Percentiles rank a stretch among this genome's conserved stretches.
These are phyloP conservation scores for Lentithecium fluviatile DNA, from an alignment of 495 filamentous ascomycete genomes.

Conservation along the genomic window DNA sequence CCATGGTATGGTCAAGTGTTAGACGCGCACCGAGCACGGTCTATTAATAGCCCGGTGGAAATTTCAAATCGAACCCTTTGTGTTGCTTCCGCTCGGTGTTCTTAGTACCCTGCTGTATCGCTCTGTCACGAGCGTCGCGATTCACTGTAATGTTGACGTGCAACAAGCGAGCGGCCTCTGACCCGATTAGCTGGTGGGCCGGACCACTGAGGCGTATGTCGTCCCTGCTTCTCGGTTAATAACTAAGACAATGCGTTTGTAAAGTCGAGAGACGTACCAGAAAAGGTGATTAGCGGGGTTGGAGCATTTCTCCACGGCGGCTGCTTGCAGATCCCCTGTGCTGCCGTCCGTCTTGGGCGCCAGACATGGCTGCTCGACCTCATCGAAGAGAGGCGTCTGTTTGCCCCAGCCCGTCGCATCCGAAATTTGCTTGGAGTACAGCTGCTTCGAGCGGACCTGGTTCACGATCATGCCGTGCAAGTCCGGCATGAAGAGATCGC, in stretches of 20 bases:
- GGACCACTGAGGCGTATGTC: slow-evolving; percentile 25
- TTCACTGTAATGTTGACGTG: slow-evolving; percentile 25
- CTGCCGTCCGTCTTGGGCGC: slow-evolving; percentile 1
- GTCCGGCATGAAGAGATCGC: slow-evolving; percentile 31
- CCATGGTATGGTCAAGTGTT: slow-evolving; percentile 17
- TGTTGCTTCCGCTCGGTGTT: slow-evolving; percentile 1
- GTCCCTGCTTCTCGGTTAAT: slow-evolving; percentile 31
- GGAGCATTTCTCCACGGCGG: slow-evolving; percentile 21
- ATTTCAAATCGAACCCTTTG: slow-evolving; percentile 20
- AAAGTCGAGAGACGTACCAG: slow-evolving; percentile 19
- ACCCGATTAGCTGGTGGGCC: slow-evolving; percentile 29
- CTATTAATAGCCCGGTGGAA: slow-evolving; percentile 33
- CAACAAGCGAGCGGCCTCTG: slow-evolving; percentile 25
- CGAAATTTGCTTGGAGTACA: slow-evolving; percentile 25
- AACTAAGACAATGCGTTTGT: slow-evolving; percentile 30
- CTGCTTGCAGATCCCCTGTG: slow-evolving; percentile 4
- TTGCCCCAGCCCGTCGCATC: slow-evolving; percentile 29
- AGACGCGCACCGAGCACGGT: not conserved
- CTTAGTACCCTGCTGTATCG: not conserved
- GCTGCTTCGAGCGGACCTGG: slow-evolving; percentile 28
- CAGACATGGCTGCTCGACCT: slow-evolving; percentile 30
- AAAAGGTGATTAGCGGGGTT: slow-evolving; percentile 28
- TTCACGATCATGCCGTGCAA: slow-evolving; percentile 24
- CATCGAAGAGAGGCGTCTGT: slow-evolving; percentile 31
- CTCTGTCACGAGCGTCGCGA: slow-evolving; percentile 12